phyloP scores from a whole-genome alignment of 805 yeast genomes.

The Cyberlindnera amylophila region DNA sequence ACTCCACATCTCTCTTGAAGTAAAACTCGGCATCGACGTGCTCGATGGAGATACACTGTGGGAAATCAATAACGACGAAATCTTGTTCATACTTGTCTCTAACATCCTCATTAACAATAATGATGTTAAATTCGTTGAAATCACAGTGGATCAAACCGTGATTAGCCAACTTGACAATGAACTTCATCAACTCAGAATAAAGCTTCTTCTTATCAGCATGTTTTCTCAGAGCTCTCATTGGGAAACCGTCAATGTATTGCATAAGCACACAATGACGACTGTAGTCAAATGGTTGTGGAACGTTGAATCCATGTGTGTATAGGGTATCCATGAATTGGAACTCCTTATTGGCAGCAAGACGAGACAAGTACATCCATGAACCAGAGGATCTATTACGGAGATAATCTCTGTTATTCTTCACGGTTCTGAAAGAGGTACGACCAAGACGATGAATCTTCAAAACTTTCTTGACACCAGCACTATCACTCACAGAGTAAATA shows the following conservation, averaged over 20 bases:
- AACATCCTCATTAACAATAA: constrained; percentile 64
- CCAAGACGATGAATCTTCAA: constrained; percentile 92
- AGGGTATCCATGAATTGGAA: constrained; percentile 81
- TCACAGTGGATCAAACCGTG: constrained; percentile 96
- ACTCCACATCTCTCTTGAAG: constrained; percentile 90
- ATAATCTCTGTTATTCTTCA: constrained; percentile 91
- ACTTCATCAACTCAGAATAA: constrained; percentile 82
- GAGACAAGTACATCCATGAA: constrained; percentile 90
- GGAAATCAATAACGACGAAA: constrained; percentile 94
- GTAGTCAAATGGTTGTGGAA: constrained; percentile 85
- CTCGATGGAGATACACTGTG: constrained; percentile 93
- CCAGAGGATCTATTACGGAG: constrained; percentile 65
- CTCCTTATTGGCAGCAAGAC: constrained; percentile 90
- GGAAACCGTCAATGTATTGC: constrained; percentile 87
- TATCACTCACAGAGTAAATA: constrained; percentile 77
- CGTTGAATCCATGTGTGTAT: constrained; percentile 70
- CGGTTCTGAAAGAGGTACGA: constrained; percentile 87
- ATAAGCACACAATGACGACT: constrained; percentile 90
- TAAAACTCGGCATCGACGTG: constrained; percentile 86
- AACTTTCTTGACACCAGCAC: constrained; percentile 62
- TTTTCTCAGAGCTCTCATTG: constrained; percentile 78
- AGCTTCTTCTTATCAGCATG: constrained; percentile 67
- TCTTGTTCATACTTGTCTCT: constrained; percentile 51
- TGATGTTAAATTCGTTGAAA: constrained; percentile 93
- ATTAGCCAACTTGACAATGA: constrained; percentile 77